Base-by-base conservation (phyloP, 352 stramenopile genomes). In the Phytophthora pinifolia region DNA sequence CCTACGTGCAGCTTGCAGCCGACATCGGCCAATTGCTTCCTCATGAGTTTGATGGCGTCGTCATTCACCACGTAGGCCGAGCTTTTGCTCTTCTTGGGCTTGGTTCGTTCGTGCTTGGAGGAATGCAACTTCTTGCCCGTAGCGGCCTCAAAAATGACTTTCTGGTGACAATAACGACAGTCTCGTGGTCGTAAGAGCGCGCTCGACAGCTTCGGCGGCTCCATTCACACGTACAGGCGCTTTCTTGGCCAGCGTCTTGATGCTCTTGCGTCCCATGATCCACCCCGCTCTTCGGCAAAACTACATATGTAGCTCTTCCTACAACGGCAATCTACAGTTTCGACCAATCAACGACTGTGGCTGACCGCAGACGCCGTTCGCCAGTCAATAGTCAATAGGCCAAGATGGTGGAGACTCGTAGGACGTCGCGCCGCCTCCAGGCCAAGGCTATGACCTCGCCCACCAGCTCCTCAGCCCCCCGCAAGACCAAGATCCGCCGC, bases 1-100 rank as follows among this genome's bases (percentile, higher is more conserved):
- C 60, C 36, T 59, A 74, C 62, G 5, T 64, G 68, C n/a, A 93
- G 59, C 49, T 93, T 89, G 66, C 79, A 89, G 27, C 79, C 83
- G 22, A 88, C 42, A 13, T 59, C 44, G 2, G 66, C 64, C 37
- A 93, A 56, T 38, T 83, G 63, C 59, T 70, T 76, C 34, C 81
- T 65, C 73, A 93, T 83, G 22, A 63, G 33, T 31, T 79, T 65
- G 5, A 91, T 54, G 7, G 59, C 66, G 32, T 88, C 74, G n/a
- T 85, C 76, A 22, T 79, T 69, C 45, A 69, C 33, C 13, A 64
- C 46, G 29, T 73, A 60, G 13, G 18, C 37, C 48, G 49, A 55
- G 31, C 20, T 9, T 22, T 62, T 68, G 48, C 75, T 76, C 55
- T 72, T 77, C 50, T 79, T 83, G 30, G 20, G 48, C 6, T 58